Evolutionary conservation across 768 basidiomycete species (phyloP).

Genomic region (Suillus subluteus): DNA sequence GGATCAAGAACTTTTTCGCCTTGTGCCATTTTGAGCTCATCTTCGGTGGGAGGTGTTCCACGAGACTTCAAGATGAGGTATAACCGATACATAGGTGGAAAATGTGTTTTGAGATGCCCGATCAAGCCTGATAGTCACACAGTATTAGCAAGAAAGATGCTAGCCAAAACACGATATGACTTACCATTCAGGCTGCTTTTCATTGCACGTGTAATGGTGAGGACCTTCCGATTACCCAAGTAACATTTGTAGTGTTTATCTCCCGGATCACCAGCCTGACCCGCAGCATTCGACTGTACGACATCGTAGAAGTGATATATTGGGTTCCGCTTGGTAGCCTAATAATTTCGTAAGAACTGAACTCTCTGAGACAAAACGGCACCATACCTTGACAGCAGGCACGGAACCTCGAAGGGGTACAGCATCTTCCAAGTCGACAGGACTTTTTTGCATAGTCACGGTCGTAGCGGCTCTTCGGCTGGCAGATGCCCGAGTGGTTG

Average conservation of each 20-base stretch:
- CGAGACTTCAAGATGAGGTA: background rate
- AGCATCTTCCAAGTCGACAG: background rate
- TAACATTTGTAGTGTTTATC: background rate
- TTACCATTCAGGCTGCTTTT: background rate
- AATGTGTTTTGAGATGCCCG: background rate
- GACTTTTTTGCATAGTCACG: background rate
- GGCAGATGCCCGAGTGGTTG: background rate
- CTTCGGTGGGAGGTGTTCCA: background rate
- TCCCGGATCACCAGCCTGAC: background rate
- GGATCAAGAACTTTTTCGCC: background rate
- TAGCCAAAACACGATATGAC: background rate
- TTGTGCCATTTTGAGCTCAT: background rate
- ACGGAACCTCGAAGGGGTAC: background rate
- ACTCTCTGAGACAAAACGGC: background rate
- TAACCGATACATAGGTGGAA: background rate
- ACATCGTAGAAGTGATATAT: background rate
- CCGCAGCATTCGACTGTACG: background rate
- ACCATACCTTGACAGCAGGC: background rate
- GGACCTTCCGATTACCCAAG: background rate
- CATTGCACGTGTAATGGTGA: background rate
- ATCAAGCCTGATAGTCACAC: background rate
- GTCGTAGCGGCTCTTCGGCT: rapidly evolving
- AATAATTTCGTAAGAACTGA: background rate
- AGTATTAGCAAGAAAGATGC: background rate
- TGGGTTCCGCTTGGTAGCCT: background rate